phyloP scores from a whole-genome alignment of 345 rosid species.

The Brassica carinata region DNA sequence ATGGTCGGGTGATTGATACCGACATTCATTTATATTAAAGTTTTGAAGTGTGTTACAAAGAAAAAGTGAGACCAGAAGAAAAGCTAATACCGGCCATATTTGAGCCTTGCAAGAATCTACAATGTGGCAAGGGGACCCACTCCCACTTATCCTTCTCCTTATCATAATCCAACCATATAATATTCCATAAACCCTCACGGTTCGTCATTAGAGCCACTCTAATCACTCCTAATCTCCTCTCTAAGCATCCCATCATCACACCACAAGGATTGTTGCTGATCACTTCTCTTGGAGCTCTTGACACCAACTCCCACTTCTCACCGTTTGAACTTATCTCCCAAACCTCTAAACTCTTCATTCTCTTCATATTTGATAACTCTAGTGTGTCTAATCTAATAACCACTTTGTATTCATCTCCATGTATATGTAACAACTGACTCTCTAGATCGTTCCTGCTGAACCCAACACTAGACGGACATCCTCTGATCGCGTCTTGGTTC shows the following conservation, averaged over 20 bases:
- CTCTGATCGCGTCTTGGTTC: conserved; percentile 11
- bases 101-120: conserved; percentile 60
- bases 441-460: conserved; percentile 31
- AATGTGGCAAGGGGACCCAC: conserved; percentile 53
- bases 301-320: conserved; percentile 48
- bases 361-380: conserved; percentile 16
- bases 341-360: conserved; percentile 44
- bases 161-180: conserved; percentile 61
- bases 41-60: conserved; percentile 28
- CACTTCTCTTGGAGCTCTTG: conserved; percentile 48
- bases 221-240: conserved; percentile 49
- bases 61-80: conserved; percentile 62
- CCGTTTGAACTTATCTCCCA: conserved; percentile 51
- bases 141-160: conserved; percentile 43
- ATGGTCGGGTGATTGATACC: conserved; percentile 34
- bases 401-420: conserved; percentile 68
- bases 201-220: conserved; percentile 62
- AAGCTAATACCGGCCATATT: conserved; percentile 78
- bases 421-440: conserved; percentile 44
- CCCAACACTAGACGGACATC: conserved; percentile 30
- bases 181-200: conserved; percentile 60
- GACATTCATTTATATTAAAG: conserved; percentile 32
- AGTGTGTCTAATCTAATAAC: conserved; percentile 43
- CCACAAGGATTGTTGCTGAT: conserved; percentile 50
- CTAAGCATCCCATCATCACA: conserved; percentile 71